Percentiles rank a stretch among this genome's conserved stretches.
phyloP scores from a whole-genome alignment of 495 filamentous ascomycete genomes.

The Pseudevernia furfuracea region DNA sequence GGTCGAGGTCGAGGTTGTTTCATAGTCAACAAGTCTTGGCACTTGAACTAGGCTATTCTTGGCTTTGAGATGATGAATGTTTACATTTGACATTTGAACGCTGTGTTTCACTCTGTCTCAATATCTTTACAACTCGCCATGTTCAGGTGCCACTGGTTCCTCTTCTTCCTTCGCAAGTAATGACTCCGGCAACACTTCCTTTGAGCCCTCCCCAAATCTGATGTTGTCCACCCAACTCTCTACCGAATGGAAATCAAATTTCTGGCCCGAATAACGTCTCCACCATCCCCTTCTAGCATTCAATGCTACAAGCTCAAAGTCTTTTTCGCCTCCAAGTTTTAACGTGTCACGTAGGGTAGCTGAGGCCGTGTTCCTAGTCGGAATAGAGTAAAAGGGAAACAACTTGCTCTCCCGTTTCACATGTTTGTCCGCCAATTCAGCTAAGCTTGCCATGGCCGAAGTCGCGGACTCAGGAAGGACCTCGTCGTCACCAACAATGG shows the following conservation, averaged over 20 bases:
- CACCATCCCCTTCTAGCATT: slow-evolving; percentile 85
- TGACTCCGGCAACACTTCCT: slow-evolving; percentile 71
- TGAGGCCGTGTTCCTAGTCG: slow-evolving; percentile 52
- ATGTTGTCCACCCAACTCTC: slow-evolving; percentile 86
- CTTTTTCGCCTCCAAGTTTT: slow-evolving; percentile 44
- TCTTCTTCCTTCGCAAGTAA: slow-evolving; percentile 39
- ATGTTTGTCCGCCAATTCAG: slow-evolving; percentile 70
- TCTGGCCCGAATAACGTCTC: slow-evolving; percentile 55
- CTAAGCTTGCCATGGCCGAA: slow-evolving; percentile 55
- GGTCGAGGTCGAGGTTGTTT: neutral
- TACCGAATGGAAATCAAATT: slow-evolving; percentile 52
- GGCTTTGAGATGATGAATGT: neutral
- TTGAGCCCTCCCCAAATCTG: slow-evolving; percentile 73
- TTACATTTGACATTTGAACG: neutral
- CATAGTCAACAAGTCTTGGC: no score
- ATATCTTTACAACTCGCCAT: slow-evolving; percentile 21
- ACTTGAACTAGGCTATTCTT: no score
- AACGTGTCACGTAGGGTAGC: slow-evolving; percentile 52
- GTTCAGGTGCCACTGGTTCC: slow-evolving; percentile 17
- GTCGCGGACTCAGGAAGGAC: slow-evolving; percentile 36
- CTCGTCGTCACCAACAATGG: slow-evolving; percentile 43
- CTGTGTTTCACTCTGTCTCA: neutral
- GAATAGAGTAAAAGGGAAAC: slow-evolving; percentile 76
- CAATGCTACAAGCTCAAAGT: slow-evolving; percentile 64
- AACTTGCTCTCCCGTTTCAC: slow-evolving; percentile 53